These are phyloP conservation scores for Fomitopsis pulvina DNA, from an alignment of 768 basidiomycete genomes.

Conservation along the genomic window DNA sequence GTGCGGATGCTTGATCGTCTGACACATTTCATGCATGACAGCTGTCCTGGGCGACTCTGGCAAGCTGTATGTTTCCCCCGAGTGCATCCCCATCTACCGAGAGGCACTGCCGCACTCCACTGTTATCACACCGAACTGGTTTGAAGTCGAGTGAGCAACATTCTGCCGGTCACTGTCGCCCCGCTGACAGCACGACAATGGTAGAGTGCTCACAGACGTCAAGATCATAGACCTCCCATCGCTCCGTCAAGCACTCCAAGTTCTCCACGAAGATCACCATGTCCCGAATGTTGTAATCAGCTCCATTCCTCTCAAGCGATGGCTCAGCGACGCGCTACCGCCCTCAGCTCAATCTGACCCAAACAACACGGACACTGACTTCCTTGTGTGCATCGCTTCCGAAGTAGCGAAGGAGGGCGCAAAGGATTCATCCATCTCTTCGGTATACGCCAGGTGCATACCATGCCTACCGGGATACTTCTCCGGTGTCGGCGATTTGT, in stretches of 20 bases:
- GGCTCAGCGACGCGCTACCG: constrained; percentile 55
- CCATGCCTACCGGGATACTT: constrained; percentile 87
- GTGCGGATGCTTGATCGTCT: background rate
- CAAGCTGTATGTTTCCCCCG: constrained; percentile 77
- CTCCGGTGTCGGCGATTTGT: constrained; percentile 94
- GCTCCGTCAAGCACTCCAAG: constrained; percentile 58
- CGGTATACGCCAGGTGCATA: constrained; percentile 65
- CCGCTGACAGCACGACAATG: background rate
- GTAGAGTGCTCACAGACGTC: constrained; percentile 70
- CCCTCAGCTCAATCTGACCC: constrained; percentile 27
- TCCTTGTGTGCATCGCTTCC: constrained; percentile 81
- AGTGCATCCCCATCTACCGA: constrained; percentile 84
- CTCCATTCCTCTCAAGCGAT: constrained; percentile 67
- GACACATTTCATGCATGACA: constrained; percentile 24
- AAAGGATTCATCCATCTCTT: constrained; percentile 23
- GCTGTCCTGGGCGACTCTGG: constrained; percentile 96
- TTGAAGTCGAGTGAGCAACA: constrained; percentile 81
- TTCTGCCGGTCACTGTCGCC: background rate
- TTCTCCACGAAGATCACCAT: constrained; percentile 67
- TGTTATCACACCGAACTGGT: constrained; percentile 97
- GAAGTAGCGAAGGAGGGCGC: constrained; percentile 9
- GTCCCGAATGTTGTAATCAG: constrained; percentile 90
- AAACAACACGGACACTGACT: constrained; percentile 28
- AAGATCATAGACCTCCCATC: constrained; percentile 61
- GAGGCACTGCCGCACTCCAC: constrained; percentile 76